Percentiles rank a stretch among this genome's conserved stretches.
These are phyloP conservation scores for Gentiana macrophylla DNA, from an alignment of 257 asterid species.

Conservation along the genomic window DNA sequence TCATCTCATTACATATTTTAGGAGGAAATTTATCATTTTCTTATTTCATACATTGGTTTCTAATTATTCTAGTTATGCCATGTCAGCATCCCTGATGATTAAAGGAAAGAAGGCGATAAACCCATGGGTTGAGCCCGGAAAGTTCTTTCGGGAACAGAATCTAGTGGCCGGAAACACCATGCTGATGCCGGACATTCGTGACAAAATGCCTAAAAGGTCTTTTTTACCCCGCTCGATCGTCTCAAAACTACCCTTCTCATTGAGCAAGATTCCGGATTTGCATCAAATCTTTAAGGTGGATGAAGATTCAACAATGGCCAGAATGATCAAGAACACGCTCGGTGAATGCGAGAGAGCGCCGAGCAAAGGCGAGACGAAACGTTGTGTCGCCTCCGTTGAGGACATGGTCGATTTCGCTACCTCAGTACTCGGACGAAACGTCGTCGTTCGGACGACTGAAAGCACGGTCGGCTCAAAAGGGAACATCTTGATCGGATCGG, in stretches of 20 bases:
- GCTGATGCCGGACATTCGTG: constrained; percentile 88
- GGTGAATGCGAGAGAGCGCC: constrained; percentile 77
- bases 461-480: too few relatives aligned
- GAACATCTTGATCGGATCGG: too few relatives aligned
- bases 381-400: constrained; percentile 72
- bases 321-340: constrained; percentile 36
- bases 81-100: too few relatives aligned
- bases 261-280: constrained; percentile 37
- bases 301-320: constrained; percentile 36
- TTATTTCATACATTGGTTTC: too few relatives aligned
- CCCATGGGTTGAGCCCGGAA: constrained; percentile 75
- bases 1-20: too few relatives aligned
- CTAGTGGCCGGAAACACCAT: constrained; percentile 46
- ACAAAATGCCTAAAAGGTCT: constrained; percentile 88
- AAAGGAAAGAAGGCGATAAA: constrained; percentile 29
- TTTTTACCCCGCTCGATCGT: constrained; percentile 65
- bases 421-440: constrained; percentile 63
- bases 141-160: constrained; percentile 67
- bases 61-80: too few relatives aligned
- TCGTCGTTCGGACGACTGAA: too few relatives aligned
- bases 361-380: constrained; percentile 69
- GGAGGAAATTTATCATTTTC: too few relatives aligned
- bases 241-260: constrained; percentile 71
- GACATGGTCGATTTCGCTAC: constrained; percentile 52
- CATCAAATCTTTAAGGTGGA: constrained; percentile 56